Conservation (phyloP, 164 flowering plant species). For the Cinnamomum chago region DNA sequence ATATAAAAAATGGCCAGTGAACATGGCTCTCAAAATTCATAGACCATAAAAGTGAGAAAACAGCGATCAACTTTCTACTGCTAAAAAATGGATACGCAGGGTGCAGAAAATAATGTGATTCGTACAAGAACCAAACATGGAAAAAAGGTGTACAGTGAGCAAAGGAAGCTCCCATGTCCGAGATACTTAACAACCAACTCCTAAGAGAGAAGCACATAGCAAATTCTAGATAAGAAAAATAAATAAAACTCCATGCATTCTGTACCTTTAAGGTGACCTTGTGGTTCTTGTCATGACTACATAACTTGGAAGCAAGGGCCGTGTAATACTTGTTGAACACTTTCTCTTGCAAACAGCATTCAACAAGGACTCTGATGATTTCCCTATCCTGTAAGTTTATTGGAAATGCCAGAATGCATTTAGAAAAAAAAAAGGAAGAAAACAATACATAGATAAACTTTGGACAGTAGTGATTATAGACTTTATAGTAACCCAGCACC, state of each 20-base stretch:
- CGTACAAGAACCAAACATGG: background rate
- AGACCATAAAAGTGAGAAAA: too few species aligned
- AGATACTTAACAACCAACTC: background rate
- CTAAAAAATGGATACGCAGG: too few species aligned
- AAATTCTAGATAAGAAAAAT: background rate
- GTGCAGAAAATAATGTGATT: background rate
- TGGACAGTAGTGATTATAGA: background rate
- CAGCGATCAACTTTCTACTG: too few species aligned
- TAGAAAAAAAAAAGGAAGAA: background rate
- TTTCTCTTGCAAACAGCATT: conserved; percentile 91
- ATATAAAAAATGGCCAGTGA: too few species aligned
- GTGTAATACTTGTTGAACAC: conserved; percentile 86
- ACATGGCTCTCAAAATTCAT: too few species aligned
- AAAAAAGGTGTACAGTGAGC: background rate
- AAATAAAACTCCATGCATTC: background rate
- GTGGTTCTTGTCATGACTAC: conserved; percentile 90
- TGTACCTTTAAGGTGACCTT: conserved; percentile 89
- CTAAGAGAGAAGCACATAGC: background rate
- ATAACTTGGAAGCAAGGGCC: conserved; percentile 77
- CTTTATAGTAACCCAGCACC: too few species aligned
- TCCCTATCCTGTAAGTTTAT: conserved; percentile 75
- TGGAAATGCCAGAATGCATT: background rate
- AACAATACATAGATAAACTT: background rate
- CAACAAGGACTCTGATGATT: conserved; percentile 80
- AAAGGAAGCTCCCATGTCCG: background rate